Evolutionary conservation across 169 alveolate genomes (phyloP), one percentile per base, ranked within the genome.

Genomic region (Eimeria zaria): DNA sequence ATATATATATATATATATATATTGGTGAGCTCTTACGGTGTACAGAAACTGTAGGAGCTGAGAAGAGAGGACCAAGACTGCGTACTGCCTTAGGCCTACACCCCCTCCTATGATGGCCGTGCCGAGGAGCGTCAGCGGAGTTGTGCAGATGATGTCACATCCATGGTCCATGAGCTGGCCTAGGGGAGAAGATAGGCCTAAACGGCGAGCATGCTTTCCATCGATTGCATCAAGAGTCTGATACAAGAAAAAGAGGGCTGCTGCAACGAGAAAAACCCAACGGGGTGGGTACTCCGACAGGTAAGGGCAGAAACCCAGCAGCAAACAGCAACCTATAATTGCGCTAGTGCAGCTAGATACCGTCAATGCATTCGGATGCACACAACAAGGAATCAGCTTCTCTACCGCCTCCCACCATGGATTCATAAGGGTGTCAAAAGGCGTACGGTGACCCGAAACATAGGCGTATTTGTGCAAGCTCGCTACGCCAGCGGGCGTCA

Each of bases 101-200:
- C 96, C 96, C 27, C 71, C 96, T 8, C 93, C 90, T 33, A 93
- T 83, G 88, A 93, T 64, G 4, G 96, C 94, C 24, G 90, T 93
- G 62, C 96, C 84, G 33, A 83, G 93, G 1, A 93, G 80, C 18
- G 96, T 83, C 30, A 93, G 94, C 20, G 96, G 96, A 20, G 96
- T 93, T 27, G 98, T 74, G 67, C 98, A 95, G 48, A 98, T 94
- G 30, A 98, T 95, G 96, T 98, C 99, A 89, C 99, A 97, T 41
- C 99, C 99, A 93, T 98, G 99, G 96, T 98, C 99, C 90, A 98
- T 97, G 41, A 98, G 96, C 97, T 98, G 98, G 53, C 99, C 99
- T 60, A 98, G 97, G 2, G 99, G 98, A 30, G 98, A 97, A 41
- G 98, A 95, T 30, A 98, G 97, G 55, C 96, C 95, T 14, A 98